Conservation (phyloP, 202 grass and related monocot genomes). For the Panicum hallii region DNA sequence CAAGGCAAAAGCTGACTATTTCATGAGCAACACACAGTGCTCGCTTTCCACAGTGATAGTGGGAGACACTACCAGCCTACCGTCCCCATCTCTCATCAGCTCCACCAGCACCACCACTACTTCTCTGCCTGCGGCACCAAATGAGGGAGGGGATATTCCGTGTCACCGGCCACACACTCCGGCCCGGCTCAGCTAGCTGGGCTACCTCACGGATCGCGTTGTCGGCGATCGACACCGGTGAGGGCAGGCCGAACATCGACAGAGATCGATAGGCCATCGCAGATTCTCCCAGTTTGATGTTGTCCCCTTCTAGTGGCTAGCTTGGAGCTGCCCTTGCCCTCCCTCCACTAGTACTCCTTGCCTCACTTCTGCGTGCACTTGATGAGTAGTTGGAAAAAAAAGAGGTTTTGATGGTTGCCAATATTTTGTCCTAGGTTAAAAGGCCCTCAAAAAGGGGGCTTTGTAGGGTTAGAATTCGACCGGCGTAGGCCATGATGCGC, state of each 20-base stretch:
- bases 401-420: constrained; percentile 26
- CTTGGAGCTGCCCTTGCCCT: neutral
- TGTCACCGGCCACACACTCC: constrained; percentile 40
- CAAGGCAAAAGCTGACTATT: constrained; percentile 38
- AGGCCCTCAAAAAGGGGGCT: neutral
- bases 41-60: constrained; percentile 51
- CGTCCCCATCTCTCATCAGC: constrained; percentile 26
- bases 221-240: constrained; percentile 45
- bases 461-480: constrained; percentile 27
- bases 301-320: constrained; percentile 41
- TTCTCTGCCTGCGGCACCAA: constrained; percentile 25
- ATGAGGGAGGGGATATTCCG: constrained; percentile 54
- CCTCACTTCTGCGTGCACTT: constrained; percentile 43
- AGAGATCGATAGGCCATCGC: constrained; percentile 32
- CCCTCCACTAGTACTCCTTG: constrained; percentile 8
- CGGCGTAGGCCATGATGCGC: constrained; percentile 43
- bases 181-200: neutral
- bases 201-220: constrained; percentile 36
- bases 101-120: constrained; percentile 42
- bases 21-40: constrained; percentile 1
- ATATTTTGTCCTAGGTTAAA: constrained; percentile 47
- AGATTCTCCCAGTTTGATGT: constrained; percentile 51
- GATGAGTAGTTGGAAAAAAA: constrained; percentile 47
- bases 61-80: constrained; percentile 32
- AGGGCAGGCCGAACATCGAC: constrained; percentile 37